Conservation (phyloP, 2,329 filamentous ascomycete genomes). For the Lojkania enalia region DNA sequence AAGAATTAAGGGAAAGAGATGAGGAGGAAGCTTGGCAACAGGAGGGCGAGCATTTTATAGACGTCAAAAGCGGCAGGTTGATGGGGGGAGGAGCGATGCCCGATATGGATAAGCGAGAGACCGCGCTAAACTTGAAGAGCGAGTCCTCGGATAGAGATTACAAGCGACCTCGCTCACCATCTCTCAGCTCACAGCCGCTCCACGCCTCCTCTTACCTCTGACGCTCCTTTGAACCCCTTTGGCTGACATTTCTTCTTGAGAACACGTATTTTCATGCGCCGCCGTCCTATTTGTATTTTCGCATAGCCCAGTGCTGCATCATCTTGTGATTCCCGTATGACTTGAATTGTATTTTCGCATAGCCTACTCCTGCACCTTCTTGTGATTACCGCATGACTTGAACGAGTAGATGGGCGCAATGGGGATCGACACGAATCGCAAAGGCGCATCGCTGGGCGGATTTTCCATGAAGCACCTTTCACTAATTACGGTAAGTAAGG, state of each 20-base stretch:
- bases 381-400: neutral
- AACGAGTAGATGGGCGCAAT: constrained; percentile 8
- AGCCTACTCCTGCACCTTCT: too few species aligned
- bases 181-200: neutral
- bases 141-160: too few species aligned
- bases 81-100: too few species aligned
- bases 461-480: constrained; percentile 71
- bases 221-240: constrained; percentile 8
- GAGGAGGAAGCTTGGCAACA: too few species aligned
- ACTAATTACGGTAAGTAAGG: constrained; percentile 62
- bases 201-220: constrained; percentile 2
- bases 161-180: too few species aligned
- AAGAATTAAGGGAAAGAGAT: too few species aligned
- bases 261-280: neutral
- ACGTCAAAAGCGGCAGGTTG: too few species aligned
- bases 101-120: too few species aligned
- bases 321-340: neutral
- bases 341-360: too few species aligned
- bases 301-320: too few species aligned
- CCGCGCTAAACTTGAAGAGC: too few species aligned
- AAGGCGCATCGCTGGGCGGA: constrained; percentile 48
- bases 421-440: constrained; percentile 15
- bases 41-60: too few species aligned
- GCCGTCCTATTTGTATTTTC: neutral
- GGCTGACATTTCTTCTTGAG: neutral